Percentiles rank a stretch among this genome's conserved stretches.
phyloP scores from a whole-genome alignment of 257 asterid genomes.

The Ligustrum vulgare region DNA sequence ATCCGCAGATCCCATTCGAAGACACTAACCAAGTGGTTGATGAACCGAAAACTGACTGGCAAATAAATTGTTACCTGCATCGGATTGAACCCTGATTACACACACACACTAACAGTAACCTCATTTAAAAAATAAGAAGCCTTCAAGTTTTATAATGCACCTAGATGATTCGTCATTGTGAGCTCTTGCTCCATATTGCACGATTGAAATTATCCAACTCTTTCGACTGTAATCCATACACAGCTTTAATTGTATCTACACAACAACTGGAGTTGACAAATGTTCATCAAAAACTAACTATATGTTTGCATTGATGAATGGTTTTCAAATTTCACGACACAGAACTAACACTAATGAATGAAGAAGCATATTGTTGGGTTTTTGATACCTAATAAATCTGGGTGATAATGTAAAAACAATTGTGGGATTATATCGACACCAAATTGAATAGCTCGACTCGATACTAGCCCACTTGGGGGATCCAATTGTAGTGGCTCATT shows the following conservation, averaged over 20 bases:
- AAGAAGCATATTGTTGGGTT: too few relatives aligned
- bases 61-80: background rate
- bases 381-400: too few relatives aligned
- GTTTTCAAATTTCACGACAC: background rate
- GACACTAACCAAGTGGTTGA: background rate
- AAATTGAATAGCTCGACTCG: too few relatives aligned
- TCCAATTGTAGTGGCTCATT: too few relatives aligned
- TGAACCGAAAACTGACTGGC: background rate
- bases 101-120: background rate
- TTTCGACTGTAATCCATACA: slow-evolving; percentile 60
- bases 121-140: background rate
- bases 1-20: background rate
- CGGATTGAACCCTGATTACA: background rate
- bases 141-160: background rate
- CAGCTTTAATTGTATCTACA: slow-evolving; percentile 73
- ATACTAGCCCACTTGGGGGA: too few relatives aligned
- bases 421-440: too few relatives aligned
- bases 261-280: slow-evolving; percentile 61
- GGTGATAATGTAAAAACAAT: too few relatives aligned
- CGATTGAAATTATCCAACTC: slow-evolving; percentile 72
- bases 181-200: slow-evolving; percentile 53
- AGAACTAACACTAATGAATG: background rate
- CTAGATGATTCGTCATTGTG: slow-evolving; percentile 28
- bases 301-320: slow-evolving; percentile 3
- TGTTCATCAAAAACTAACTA: background rate